Base-by-base conservation (phyloP, 176 grass and related monocot genomes). In the Bromus sterilis region DNA sequence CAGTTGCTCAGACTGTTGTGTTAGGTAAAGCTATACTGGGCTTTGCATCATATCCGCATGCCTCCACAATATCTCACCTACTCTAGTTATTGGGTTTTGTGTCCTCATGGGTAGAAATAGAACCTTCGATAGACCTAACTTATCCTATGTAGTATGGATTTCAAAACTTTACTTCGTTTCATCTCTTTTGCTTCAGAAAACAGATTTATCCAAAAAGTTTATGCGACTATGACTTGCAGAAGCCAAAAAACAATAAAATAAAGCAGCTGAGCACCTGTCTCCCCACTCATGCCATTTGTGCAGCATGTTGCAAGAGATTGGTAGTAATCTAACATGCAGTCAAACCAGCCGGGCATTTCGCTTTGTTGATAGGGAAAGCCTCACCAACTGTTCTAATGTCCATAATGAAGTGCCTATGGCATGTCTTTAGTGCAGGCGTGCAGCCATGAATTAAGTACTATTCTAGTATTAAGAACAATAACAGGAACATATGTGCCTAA, bases 61-160 rank as follows among this genome's bases (percentile, higher is more conserved):
- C 86, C 66, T 80, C 76, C 76, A 77, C 67, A 73, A 80, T 79
- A 83, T 80, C 83, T 56, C 41, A 84, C 90, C 86, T 65, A 67
- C 83, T 80, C 79, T 42, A 25, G 55, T 65, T 76, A 62, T 79
- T 77, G 26, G n/a, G 29, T 92, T 79, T 79, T 63, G 55, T 29
- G 31, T 71, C 64, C 46, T 78, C 63, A 76, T 48, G 69, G 79
- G 37, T 16, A 71, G 83, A 83, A 89, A 10, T 25, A 76, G 83
- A 89, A 89, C 80, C 80, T 86, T 92, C 77, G 64, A 36, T 78
- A 40, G 87, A 86, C 83, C 83, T 89, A 92, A 89, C 80, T 77
- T 77, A 76, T 80, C 78, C 57, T 71, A 58, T 56, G 79, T 59
- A 72, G 43, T 80, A 51, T 72, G 61, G 48, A 59, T 86, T 59